Evolutionary conservation across 768 basidiomycete species (phyloP).

Genomic region (Termitomyces heimii): DNA sequence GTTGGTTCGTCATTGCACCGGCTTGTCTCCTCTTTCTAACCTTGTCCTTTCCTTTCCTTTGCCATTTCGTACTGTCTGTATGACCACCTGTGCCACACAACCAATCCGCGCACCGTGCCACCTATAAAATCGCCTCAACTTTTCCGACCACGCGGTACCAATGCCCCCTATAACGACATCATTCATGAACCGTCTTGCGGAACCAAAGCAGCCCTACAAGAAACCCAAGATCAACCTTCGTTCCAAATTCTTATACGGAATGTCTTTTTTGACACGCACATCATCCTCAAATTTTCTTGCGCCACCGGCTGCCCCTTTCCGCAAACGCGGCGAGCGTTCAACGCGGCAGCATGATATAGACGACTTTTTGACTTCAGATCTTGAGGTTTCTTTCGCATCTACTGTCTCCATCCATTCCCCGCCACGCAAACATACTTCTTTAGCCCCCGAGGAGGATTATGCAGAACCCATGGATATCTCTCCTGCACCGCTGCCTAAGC

Average conservation of each 20-base stretch:
- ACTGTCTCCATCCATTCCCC: slow-evolving; percentile 78
- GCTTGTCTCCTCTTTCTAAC: slow-evolving; percentile 24
- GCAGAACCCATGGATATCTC: slow-evolving; percentile 80
- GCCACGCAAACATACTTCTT: slow-evolving; percentile 37
- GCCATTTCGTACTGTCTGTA: slow-evolving; percentile 13
- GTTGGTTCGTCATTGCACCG: slow-evolving; percentile 20
- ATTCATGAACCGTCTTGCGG: slow-evolving; percentile 35
- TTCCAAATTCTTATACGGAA: slow-evolving; percentile 27
- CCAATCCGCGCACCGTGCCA: slow-evolving; percentile 8
- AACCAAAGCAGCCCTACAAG: slow-evolving; percentile 35
- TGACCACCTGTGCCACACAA: slow-evolving; percentile 14
- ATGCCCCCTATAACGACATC: slow-evolving; percentile 19
- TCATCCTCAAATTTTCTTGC: slow-evolving; percentile 32
- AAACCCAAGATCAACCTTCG: slow-evolving; percentile 36
- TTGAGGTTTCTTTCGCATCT: slow-evolving; percentile 80
- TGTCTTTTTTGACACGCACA: slow-evolving; percentile 50
- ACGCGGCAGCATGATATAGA: slow-evolving; percentile 49
- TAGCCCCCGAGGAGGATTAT: slow-evolving; percentile 43
- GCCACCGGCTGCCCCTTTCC: slow-evolving; percentile 39
- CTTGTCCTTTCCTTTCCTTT: slow-evolving; percentile 13
- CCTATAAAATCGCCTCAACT: slow-evolving; percentile 9
- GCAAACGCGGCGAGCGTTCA: slow-evolving; percentile 42
- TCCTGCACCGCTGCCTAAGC: slow-evolving; percentile 43
- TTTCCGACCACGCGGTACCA: slow-evolving; percentile 8
- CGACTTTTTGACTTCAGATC: slow-evolving; percentile 67